Base-by-base conservation (phyloP, 208 protist species). In the Tritrichomonas musculus region DNA sequence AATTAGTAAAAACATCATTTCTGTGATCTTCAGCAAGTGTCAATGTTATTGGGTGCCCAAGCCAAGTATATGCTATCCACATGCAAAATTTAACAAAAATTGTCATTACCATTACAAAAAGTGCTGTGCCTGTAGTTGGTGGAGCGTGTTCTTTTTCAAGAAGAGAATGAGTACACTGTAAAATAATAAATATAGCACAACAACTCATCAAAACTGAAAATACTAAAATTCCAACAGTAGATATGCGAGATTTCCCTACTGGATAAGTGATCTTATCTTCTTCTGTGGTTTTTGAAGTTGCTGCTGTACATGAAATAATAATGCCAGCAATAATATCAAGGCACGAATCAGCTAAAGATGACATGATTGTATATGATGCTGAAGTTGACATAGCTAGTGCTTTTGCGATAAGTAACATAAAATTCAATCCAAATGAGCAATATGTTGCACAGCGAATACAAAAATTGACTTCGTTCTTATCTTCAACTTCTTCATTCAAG, bases 141-240 rank as follows among this genome's bases (percentile, higher is more conserved):
- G 73, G 73, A n/a, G 73, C n/a, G 17, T 20, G 14, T 47, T 50
- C 73, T n/a, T 53, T 33, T 8, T 82, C 41, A 30, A 82, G 47
- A n/a, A 82, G 30, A 20, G n/a, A 47, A 33, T 53, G 47, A 11
- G 50, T 25, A 30, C 73, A 82, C 22, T 82, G 41, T n/a, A 82
- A 53, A n/a, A 36, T 36, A 30, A 82, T 82, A 53, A 53, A 82
- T n/a, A 50, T 11, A 50, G 73, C 73, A 36, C 73, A 82, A 53
- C 73, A 82, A 53, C n/a, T 36, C 73, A 82, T 82, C 30, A 82
- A 53, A 47, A 82, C 41, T 1, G 73, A 82, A 82, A 82, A 82
- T 20, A 82, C 73, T 5, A 82, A 36, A 82, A 82, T 82, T 47
- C 73, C 73, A 30, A 82, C 73, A 30, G 41, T 36, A 50, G 73